phyloP scores from a whole-genome alignment of 83 land plant species.

The Thuja plicata region DNA sequence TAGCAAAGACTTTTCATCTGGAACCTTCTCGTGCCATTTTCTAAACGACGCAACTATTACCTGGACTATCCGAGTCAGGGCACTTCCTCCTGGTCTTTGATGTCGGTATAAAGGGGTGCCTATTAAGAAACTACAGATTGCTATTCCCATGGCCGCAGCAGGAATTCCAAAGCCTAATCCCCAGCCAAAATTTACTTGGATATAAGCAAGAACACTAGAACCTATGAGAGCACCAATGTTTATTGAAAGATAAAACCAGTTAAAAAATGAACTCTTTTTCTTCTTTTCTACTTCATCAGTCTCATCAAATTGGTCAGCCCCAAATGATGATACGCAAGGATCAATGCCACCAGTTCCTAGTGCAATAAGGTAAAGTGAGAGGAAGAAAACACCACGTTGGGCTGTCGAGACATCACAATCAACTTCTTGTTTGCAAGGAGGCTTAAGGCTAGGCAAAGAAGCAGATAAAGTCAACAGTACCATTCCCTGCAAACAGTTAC shows the following conservation, averaged over 20 bases:
- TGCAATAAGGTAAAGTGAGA: conserved; percentile 67
- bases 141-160: conserved; percentile 66
- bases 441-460: conserved; percentile 45
- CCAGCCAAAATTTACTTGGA: conserved; percentile 73
- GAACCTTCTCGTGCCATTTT: conserved; percentile 41
- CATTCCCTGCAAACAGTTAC: conserved; percentile 49
- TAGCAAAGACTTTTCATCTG: conserved; percentile 28
- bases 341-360: conserved; percentile 81
- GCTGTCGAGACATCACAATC: conserved; percentile 35
- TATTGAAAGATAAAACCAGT: conserved; percentile 78
- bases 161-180: conserved; percentile 79
- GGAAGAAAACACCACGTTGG: conserved; percentile 40
- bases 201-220: conserved; percentile 58
- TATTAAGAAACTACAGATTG: conserved; percentile 52
- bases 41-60: conserved; percentile 51
- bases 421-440: conserved; percentile 19
- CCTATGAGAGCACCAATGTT: conserved; percentile 71
- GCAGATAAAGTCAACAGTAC: conserved; percentile 58
- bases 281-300: conserved; percentile 52
- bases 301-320: conserved; percentile 87
- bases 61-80: conserved; percentile 51
- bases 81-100: conserved; percentile 57
- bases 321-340: conserved; percentile 78
- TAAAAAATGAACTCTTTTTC: conserved; percentile 69
- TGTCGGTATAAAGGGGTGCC: conserved; percentile 38